Conservation (phyloP, 768 basidiomycete genomes). For the Crepidotus variabilis region DNA sequence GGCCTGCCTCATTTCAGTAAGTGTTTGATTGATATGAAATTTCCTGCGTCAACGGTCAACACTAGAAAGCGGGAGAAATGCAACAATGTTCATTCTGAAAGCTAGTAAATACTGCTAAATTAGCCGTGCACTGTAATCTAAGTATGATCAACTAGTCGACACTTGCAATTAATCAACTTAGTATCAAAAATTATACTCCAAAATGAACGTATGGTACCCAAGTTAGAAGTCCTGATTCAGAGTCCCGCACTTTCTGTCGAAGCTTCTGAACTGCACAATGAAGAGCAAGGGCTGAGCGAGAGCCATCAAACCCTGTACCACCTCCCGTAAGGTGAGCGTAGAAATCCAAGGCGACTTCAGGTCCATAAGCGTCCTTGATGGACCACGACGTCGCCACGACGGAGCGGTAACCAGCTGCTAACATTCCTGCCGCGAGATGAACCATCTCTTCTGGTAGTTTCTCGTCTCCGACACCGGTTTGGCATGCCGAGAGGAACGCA, state of each 20-base stretch:
- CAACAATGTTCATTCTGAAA: no score
- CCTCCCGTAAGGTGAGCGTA: background rate
- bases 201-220: constrained; percentile 5
- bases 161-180: no score
- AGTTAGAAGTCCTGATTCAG: background rate
- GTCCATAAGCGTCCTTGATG: constrained; percentile 3
- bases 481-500: constrained; percentile 41
- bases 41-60: no score
- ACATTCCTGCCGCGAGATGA: constrained; percentile 37
- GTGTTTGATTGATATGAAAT: no score
- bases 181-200: background rate
- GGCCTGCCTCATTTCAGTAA: no score
- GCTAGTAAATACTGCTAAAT: no score
- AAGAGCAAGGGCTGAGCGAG: background rate
- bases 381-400: constrained; percentile 10
- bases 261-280: constrained; percentile 1
- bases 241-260: background rate
- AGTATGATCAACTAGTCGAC: no score
- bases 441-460: constrained; percentile 30
- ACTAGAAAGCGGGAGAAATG: no score
- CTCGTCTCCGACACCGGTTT: constrained; percentile 29
- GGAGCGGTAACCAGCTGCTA: constrained; percentile 14
- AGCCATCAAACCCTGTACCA: background rate
- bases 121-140: no score
- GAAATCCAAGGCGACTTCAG: background rate